Percentiles rank a stretch among this genome's conserved stretches.
These are phyloP conservation scores for Diaporthe longicolla DNA, from an alignment of 2,329 filamentous ascomycete genomes.

Conservation along the genomic window DNA sequence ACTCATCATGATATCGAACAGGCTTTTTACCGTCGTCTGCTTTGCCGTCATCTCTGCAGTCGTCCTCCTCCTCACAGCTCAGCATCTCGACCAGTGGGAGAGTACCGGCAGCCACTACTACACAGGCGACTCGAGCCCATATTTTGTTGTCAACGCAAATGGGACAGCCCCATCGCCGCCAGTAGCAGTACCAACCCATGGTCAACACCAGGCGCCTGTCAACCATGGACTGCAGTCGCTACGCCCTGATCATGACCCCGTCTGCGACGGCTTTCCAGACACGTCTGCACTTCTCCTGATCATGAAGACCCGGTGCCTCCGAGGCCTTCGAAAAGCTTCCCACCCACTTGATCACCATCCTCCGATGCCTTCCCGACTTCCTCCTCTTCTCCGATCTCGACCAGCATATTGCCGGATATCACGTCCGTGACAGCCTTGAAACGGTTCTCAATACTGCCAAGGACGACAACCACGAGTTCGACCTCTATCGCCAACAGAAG, in stretches of 20 bases:
- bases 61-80: slow-evolving; percentile 53
- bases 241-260: slow-evolving; percentile 30
- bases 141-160: slow-evolving; percentile 32
- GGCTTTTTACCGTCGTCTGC: slow-evolving; percentile 47
- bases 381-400: slow-evolving; percentile 72
- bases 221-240: not conserved
- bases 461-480: slow-evolving; percentile 64
- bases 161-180: not conserved
- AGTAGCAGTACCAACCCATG: not conserved
- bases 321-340: slow-evolving; percentile 68
- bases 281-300: slow-evolving; percentile 64
- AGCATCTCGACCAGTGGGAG: slow-evolving; percentile 50
- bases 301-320: slow-evolving; percentile 73
- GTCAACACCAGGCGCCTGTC: not conserved
- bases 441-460: slow-evolving; percentile 59
- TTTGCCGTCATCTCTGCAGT: slow-evolving; percentile 49
- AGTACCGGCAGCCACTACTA: slow-evolving; percentile 50
- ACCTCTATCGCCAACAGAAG: slow-evolving; percentile 61
- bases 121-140: slow-evolving; percentile 41
- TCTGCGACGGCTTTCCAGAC: slow-evolving; percentile 57
- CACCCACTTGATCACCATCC: slow-evolving; percentile 67
- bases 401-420: slow-evolving; percentile 60
- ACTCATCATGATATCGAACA: slow-evolving; percentile 50
- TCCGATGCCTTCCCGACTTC: slow-evolving; percentile 67
- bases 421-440: slow-evolving; percentile 63